A percentile compares a stretch with the other conserved stretches of the same genome.
Conservation (phyloP, 805 yeast species). For the Candida alai region DNA sequence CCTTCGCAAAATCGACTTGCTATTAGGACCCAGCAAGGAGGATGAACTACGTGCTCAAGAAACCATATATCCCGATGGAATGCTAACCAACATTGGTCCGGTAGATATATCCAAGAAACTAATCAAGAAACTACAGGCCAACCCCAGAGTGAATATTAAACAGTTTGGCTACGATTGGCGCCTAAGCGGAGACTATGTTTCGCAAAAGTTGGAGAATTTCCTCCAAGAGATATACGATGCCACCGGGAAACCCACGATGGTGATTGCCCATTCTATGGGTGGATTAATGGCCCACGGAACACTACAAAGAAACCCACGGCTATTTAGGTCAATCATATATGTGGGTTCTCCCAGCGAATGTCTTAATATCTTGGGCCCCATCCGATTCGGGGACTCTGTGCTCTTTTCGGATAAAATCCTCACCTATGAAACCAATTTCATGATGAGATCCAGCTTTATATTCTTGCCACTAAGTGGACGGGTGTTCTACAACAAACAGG, state of each 20-base stretch:
- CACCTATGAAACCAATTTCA: conserved; percentile 77
- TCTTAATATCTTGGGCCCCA: conserved; percentile 81
- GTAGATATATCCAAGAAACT: conserved; percentile 70
- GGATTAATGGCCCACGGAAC: conserved; percentile 83
- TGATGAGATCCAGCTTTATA: conserved; percentile 80
- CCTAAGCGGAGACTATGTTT: conserved; percentile 55
- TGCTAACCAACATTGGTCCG: conserved; percentile 82
- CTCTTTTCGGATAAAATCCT: conserved; percentile 68
- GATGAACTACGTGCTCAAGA: conserved; percentile 60
- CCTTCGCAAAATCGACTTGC: conserved; percentile 61
- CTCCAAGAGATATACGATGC: conserved; percentile 42
- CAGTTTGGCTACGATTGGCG: conserved; percentile 97
- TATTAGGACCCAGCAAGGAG: conserved; percentile 66
- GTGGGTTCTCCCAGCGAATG: conserved; percentile 85
- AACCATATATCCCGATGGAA: conserved; percentile 65
- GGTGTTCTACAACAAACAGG: conserved; percentile 61
- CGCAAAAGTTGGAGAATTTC: conserved; percentile 49
- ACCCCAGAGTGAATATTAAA: conserved; percentile 58
- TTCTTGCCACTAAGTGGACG: conserved; percentile 76
- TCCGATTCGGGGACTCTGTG: conserved; percentile 78
- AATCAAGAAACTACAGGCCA: conserved; percentile 47
- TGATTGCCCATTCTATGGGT: conserved; percentile 94
- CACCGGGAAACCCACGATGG: conserved; percentile 57
- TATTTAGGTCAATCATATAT: conserved; percentile 73
- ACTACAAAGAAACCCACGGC: conserved; percentile 59